These are phyloP conservation scores for Striga asiatica DNA, from an alignment of 257 asterid genomes.

Conservation along the genomic window DNA sequence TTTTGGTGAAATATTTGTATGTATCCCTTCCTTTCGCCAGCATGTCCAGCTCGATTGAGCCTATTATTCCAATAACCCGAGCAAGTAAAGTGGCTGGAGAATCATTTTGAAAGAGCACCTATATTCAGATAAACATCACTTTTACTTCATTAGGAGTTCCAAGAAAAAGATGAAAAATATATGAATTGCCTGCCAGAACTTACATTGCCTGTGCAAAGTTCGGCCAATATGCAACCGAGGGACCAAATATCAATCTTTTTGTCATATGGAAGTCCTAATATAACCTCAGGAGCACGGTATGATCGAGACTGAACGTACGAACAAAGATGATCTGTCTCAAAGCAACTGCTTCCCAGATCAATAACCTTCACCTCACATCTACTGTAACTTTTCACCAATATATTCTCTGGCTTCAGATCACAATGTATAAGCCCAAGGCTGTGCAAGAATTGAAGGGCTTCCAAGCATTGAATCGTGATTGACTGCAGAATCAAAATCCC, in stretches of 20 bases:
- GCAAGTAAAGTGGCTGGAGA: conserved; percentile 98
- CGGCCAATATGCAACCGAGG: conserved; percentile 97
- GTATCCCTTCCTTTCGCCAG: conserved; percentile 87
- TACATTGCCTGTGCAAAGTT: conserved; percentile 96
- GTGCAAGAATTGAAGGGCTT: conserved; percentile 89
- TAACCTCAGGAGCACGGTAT: conserved; percentile 96
- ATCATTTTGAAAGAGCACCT: conserved; percentile 98
- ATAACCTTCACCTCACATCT: conserved; percentile 98
- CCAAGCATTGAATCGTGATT: conserved; percentile 93
- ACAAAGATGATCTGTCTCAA: conserved; percentile 93
- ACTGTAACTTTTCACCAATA: conserved; percentile 98
- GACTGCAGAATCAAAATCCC: conserved; percentile 45
- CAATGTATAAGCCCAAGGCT: conserved; percentile 97
- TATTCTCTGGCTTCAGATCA: conserved; percentile 96
- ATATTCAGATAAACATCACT: conserved; percentile 21
- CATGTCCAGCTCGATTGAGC: conserved; percentile 71
- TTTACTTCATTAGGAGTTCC: conserved; percentile 10
- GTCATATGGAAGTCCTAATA: conserved; percentile 91
- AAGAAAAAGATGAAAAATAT: not conserved
- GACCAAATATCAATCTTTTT: conserved; percentile 96
- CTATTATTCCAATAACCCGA: conserved; percentile 81
- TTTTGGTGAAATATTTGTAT: conserved; percentile 80
- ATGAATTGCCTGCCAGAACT: conserved; percentile 25
- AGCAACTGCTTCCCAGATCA: conserved; percentile 96
- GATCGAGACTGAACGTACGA: conserved; percentile 97